A percentile compares a stretch with the other conserved stretches of the same genome.
Evolutionary conservation across 805 yeast genomes (phyloP).

Genomic region (Candida boleticola): DNA sequence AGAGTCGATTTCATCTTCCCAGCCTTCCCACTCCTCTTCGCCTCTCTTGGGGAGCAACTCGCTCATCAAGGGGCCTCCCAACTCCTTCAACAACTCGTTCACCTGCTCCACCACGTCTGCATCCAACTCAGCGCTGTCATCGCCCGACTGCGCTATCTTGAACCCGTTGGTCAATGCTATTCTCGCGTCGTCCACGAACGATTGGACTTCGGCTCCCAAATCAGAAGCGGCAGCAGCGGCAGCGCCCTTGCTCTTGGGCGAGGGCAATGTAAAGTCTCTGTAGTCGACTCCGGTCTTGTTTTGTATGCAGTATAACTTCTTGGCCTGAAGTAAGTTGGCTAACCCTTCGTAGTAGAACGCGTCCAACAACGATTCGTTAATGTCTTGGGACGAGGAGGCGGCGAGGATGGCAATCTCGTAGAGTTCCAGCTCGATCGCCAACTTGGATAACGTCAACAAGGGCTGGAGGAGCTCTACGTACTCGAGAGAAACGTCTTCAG

Average conservation of each 20-base stretch:
- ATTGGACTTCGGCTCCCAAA: slow-evolving; percentile 27
- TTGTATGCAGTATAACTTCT: slow-evolving; percentile 19
- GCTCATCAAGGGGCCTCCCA: slow-evolving; percentile 62
- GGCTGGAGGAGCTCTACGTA: slow-evolving; percentile 72
- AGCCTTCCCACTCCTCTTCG: slow-evolving; percentile 42
- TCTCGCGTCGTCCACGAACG: slow-evolving; percentile 38
- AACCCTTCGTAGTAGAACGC: slow-evolving; percentile 81
- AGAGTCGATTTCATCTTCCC: slow-evolving; percentile 50
- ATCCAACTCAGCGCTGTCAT: slow-evolving; percentile 44
- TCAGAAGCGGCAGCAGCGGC: too few relatives aligned
- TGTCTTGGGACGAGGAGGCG: slow-evolving; percentile 63
- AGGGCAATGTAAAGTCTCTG: slow-evolving; percentile 32
- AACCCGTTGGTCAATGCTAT: slow-evolving; percentile 45
- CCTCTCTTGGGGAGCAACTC: slow-evolving; percentile 34
- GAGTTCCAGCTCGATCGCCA: slow-evolving; percentile 72
- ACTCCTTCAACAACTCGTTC: slow-evolving; percentile 43
- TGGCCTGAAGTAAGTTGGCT: slow-evolving; percentile 52
- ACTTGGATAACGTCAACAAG: slow-evolving; percentile 66
- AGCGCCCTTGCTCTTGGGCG: slow-evolving; percentile 13
- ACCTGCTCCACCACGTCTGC: slow-evolving; percentile 60
- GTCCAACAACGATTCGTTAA: slow-evolving; percentile 84
- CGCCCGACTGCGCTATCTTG: slow-evolving; percentile 38
- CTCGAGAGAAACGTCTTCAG: slow-evolving; percentile 44
- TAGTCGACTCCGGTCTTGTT: slow-evolving; percentile 41
- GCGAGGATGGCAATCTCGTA: slow-evolving; percentile 68